Evolutionary conservation across 140 eudicot species (phyloP), one percentile per base, ranked within the genome.

Genomic region (Stevia rebaudiana): DNA sequence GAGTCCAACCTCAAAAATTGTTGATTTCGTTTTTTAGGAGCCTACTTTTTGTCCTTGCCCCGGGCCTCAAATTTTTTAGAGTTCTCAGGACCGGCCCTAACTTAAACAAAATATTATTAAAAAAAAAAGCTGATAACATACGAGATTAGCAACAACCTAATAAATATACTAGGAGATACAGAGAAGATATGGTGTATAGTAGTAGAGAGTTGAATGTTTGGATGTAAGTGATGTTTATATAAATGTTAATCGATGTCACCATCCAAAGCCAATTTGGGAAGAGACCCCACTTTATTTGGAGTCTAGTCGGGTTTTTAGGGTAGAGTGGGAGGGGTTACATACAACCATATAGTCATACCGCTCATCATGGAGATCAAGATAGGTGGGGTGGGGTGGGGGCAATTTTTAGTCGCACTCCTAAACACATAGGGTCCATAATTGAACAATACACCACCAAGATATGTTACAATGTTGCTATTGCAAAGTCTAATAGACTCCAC

Each of bases 241-340:
- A 63, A 16, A 72, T 72, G 63, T 52, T 63, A 72, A 43, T 65
- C 72, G 72, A 73, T 23, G 78, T 73, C 78, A 12, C 78, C 11
- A 35, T 65, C 67, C 19, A 40, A 49, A 73, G 53, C 78, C 52
- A 65, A 44, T 12, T 64, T 73, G 42, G 73, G 36, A 65, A 73
- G 13, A 67, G 67, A 57, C 7, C 72, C 78, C 67, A 65, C 37
- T 22, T 65, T n/a, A 31, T 28, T 28, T 28, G 33, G 33, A 28
- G 33, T 28, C 3, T 28, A 28, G 33, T 28, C 33, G 33, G 4
- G 33, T 28, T 28, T 28, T 28, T 28, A 28, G 33, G 33, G 33
- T 28, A 28, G 33, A 4, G 33, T 28, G 33, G 33, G 33, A 11
- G 53, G 51, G 41, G 52, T 48, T 61, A 28, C 56, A 72, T 50